Percentiles rank a stretch among this genome's conserved stretches.
phyloP scores from a whole-genome alignment of 805 yeast genomes.

The Candida sphagnicola region DNA sequence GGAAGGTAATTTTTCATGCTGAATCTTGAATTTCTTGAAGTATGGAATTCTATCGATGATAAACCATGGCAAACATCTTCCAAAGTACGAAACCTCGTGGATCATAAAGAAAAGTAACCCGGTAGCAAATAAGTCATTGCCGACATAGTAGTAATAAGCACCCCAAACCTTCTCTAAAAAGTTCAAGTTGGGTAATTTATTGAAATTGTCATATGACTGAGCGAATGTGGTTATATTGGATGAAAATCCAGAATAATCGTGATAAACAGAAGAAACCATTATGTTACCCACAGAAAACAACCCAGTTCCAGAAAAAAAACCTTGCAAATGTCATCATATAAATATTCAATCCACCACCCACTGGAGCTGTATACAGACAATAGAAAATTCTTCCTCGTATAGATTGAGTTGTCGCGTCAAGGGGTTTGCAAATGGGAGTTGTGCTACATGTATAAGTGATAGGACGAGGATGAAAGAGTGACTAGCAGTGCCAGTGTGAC shows the following conservation, averaged over 20 bases:
- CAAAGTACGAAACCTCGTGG: slow-evolving; percentile 56
- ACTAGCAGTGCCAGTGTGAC: too few species aligned
- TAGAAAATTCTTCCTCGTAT: neutral
- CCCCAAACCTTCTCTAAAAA: slow-evolving; percentile 50
- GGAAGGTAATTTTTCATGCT: slow-evolving; percentile 48
- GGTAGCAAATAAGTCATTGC: slow-evolving; percentile 54
- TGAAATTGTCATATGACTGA: slow-evolving; percentile 26
- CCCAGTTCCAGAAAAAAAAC: neutral
- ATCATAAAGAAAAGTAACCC: slow-evolving; percentile 52
- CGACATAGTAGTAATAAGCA: slow-evolving; percentile 51
- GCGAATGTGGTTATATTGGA: slow-evolving; percentile 25
- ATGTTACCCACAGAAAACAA: neutral
- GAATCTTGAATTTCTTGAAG: slow-evolving; percentile 52
- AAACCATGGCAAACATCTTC: slow-evolving; percentile 58
- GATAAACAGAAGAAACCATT: slow-evolving; percentile 18
- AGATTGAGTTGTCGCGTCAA: too few species aligned
- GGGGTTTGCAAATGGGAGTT: too few species aligned
- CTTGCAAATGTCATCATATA: neutral
- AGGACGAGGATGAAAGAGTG: too few species aligned
- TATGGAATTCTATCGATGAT: slow-evolving; percentile 50
- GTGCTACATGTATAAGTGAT: too few species aligned
- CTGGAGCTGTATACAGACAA: neutral
- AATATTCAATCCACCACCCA: neutral
- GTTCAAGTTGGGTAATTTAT: slow-evolving; percentile 25
- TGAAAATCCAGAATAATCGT: slow-evolving; percentile 30